Evolutionary conservation across 148 eudicot species (phyloP).

Genomic region (Pharnaceum exiguum): DNA sequence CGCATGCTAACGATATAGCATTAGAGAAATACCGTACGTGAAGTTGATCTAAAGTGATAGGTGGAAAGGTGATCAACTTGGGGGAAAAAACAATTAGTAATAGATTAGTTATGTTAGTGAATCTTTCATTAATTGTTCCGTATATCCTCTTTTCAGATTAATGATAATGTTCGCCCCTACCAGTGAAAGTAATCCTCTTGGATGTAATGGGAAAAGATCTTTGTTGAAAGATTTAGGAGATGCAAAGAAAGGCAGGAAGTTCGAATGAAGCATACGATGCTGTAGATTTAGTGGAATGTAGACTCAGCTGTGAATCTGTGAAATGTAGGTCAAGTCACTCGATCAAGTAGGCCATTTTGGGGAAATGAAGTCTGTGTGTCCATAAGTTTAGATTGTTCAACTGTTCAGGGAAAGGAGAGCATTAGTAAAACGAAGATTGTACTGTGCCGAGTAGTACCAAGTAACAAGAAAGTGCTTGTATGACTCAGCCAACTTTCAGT

Average conservation of each 20-base stretch:
- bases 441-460: constrained; percentile 16
- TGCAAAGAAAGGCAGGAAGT: not conserved
- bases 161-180: constrained; percentile 11
- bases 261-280: constrained; percentile 21
- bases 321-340: constrained; percentile 25
- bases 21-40: not conserved
- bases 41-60: constrained; percentile 16
- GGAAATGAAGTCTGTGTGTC: constrained; percentile 2
- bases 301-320: constrained; percentile 39
- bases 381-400: constrained; percentile 2
- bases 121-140: constrained; percentile 24
- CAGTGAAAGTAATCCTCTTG: constrained; percentile 21
- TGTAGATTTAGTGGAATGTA: constrained; percentile 40
- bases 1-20: constrained; percentile 19
- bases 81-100: not conserved
- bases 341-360: constrained; percentile 33
- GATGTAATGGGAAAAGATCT: constrained; percentile 25
- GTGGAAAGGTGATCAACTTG: constrained; percentile 5
- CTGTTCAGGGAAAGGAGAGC: constrained; percentile 16
- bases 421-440: constrained; percentile 8
- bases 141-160: constrained; percentile 22
- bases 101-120: constrained; percentile 24
- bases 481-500: constrained; percentile 36
- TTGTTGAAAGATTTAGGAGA: constrained; percentile 18
- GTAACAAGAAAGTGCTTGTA: constrained; percentile 27